Percentiles rank a stretch among this genome's conserved stretches.
Conservation (phyloP, 345 rosid species). For the Citrus cavaleriei region DNA sequence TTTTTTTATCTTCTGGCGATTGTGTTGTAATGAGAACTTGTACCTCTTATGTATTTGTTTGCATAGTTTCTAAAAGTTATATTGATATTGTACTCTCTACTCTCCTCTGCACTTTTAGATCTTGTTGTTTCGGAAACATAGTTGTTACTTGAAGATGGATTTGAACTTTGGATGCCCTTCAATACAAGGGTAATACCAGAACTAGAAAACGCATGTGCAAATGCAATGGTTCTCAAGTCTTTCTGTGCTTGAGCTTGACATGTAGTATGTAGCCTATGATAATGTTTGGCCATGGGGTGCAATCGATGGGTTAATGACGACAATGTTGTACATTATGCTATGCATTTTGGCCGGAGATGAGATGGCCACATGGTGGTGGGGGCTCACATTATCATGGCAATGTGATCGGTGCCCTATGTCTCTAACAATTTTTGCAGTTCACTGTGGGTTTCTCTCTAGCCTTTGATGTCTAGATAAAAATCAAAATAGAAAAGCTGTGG, state of each 20-base stretch:
- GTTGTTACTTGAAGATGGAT: neutral
- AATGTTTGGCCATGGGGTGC: neutral
- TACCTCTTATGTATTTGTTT: neutral
- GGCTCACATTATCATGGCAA: too few species aligned
- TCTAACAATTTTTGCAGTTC: too few species aligned
- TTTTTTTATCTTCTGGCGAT: neutral
- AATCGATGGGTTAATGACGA: neutral
- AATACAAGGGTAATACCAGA: too few species aligned
- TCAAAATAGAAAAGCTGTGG: too few species aligned
- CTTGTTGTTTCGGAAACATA: neutral
- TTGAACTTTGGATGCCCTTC: neutral
- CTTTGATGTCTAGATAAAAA: too few species aligned
- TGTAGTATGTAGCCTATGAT: neutral
- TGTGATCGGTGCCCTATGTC: too few species aligned
- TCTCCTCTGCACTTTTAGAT: neutral
- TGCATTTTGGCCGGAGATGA: neutral
- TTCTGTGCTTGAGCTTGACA: neutral
- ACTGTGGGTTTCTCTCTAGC: too few species aligned
- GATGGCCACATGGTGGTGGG: too few species aligned
- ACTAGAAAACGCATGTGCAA: too few species aligned
- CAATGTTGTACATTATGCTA: neutral
- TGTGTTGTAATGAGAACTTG: slow-evolving; percentile 21
- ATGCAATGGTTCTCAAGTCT: neutral
- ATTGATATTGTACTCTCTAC: neutral
- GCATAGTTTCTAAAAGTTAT: neutral